Base-by-base conservation (phyloP, 495 filamentous ascomycete species). In the Barbatosphaeria neglecta region DNA sequence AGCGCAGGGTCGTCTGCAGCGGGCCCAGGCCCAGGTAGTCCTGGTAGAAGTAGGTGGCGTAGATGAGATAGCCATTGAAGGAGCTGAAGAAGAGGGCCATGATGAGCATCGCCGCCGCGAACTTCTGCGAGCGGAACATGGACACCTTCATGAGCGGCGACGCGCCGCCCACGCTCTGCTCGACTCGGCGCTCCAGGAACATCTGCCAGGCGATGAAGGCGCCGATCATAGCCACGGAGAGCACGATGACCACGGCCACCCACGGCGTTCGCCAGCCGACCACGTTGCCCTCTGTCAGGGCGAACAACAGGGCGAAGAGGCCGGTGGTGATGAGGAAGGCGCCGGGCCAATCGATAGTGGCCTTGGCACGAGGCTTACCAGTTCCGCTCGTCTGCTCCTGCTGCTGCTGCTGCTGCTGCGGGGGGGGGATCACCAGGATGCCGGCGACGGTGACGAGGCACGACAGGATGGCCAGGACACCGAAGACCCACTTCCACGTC, bases 211-310 rank as follows among this genome's bases (percentile, higher is more conserved):
- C 58, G 18, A 82, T 54, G 50, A 89, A 89, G 2, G 63, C 52
- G 0, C 50, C 66, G 6, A 86, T 67, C 4, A 86, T 57, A 9
- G 80, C 43, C 22, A 84, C 35, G 1, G 82, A 78, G 11, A 83
- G 61, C 18, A 80, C 71, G 33, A 89, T 76, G 4, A 87, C 59
- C 7, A 70, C 73, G 25, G 78, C 67, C 1, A 87, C 72, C 65
- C 82, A 87, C 4, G 78, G 73, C 0, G 77, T 82, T 17, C 57
- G 57, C 83, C 84, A 88, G 6, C 84, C 83, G 24, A 82, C 66
- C 0, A 78, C 70, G 46, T 80, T 80, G 15, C 79, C 79, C 53
- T 82, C 73, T 6, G 78, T 78, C 20, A 82, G 54, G n/a, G 75
- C 74, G 44, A 81, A 80, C n/a, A 82, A 58, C 2, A 83, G 68